Evolutionary conservation across 2,329 filamentous ascomycete species (phyloP).

Genomic region (Trichoderma polysporum): DNA sequence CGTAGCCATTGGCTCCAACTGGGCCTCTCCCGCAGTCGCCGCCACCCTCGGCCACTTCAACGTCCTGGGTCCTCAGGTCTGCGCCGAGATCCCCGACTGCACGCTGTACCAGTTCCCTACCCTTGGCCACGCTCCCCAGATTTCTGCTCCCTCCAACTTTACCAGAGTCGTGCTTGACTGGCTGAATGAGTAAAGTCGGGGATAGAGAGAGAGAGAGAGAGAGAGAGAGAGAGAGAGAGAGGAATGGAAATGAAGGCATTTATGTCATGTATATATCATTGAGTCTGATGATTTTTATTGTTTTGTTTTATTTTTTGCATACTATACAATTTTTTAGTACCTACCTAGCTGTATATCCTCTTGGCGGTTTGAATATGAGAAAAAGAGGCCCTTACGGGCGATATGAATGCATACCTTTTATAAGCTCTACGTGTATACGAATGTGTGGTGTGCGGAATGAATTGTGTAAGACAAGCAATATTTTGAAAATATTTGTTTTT

Average conservation of each 20-base stretch:
- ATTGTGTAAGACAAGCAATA: too few relatives aligned
- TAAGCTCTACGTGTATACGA: not conserved
- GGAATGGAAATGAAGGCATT: not conserved
- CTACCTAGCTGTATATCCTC: not conserved
- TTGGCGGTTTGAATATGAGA: not conserved
- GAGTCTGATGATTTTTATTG: not conserved
- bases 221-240: not conserved
- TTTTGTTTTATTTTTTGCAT: not conserved
- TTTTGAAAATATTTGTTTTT: too few relatives aligned
- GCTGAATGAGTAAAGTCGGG: conserved; percentile 31
- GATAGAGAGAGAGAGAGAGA: not conserved
- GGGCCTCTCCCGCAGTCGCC: conserved; percentile 46
- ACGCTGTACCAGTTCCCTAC: conserved; percentile 48
- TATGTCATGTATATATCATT: not conserved
- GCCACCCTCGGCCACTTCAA: conserved; percentile 49
- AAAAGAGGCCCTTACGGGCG: not conserved
- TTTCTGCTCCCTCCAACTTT: conserved; percentile 49
- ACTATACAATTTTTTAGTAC: not conserved
- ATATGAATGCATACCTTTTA: not conserved
- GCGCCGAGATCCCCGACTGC: conserved; percentile 43
- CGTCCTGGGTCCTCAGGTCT: conserved; percentile 47
- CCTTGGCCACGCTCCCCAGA: conserved; percentile 54
- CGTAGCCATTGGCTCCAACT: conserved; percentile 55
- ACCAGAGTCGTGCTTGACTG: conserved; percentile 48
- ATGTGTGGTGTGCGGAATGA: not conserved